Evolutionary conservation across 2,329 filamentous ascomycete species (phyloP).

Genomic region (Aspergillus vadensis): DNA sequence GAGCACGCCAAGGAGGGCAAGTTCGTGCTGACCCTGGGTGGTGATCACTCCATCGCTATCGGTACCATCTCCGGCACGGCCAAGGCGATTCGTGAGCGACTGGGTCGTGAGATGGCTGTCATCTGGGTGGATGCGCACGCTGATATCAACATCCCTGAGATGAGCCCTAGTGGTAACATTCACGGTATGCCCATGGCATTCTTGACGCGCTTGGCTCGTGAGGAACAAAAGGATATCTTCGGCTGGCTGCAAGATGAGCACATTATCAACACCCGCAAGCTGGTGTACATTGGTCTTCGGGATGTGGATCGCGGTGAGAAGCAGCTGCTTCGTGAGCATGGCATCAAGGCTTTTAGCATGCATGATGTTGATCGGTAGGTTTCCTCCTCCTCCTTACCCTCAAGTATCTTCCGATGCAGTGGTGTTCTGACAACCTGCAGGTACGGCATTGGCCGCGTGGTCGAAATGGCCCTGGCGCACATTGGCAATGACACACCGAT

Average conservation of each 20-base stretch:
- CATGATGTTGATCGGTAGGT: constrained; percentile 86
- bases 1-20: constrained; percentile 78
- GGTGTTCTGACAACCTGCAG: constrained; percentile 45
- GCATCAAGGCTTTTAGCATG: constrained; percentile 97
- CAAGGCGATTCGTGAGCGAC: constrained; percentile 79
- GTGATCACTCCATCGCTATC: constrained; percentile 95
- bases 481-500: constrained; percentile 94
- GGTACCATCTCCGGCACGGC: constrained; percentile 87
- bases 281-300: constrained; percentile 94
- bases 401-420: background rate
- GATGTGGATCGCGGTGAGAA: constrained; percentile 96
- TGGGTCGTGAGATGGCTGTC: constrained; percentile 82
- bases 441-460: constrained; percentile 89
- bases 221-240: constrained; percentile 76
- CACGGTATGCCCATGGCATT: constrained; percentile 98
- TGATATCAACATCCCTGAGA: constrained; percentile 96
- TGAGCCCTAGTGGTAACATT: constrained; percentile 85
- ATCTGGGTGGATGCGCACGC: constrained; percentile 99
- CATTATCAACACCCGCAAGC: constrained; percentile 69
- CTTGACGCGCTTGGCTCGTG: constrained; percentile 78
- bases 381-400: background rate
- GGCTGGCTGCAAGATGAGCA: constrained; percentile 75
- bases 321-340: constrained; percentile 81
- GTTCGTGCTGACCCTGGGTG: constrained; percentile 88
- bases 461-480: constrained; percentile 97